A percentile compares a stretch with the other conserved stretches of the same genome.
Evolutionary conservation across 768 basidiomycete species (phyloP).

Genomic region (Trametes cinnabarina): DNA sequence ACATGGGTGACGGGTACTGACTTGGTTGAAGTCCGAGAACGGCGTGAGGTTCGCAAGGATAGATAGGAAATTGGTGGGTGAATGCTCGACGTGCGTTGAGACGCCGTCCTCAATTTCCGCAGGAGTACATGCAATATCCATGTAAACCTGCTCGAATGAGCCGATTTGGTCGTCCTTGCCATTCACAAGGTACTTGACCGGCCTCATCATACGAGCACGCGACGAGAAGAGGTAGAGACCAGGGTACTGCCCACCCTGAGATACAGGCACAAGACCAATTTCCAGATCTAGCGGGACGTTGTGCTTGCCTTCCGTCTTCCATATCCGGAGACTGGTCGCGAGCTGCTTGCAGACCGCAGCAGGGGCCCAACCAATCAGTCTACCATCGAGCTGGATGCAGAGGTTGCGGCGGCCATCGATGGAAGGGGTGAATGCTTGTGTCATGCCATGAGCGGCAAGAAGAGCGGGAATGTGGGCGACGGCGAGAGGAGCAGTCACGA

Average conservation of each 20-base stretch:
- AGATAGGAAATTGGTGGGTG: conserved; percentile 93
- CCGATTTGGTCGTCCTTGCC: conserved; percentile 88
- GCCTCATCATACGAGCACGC: conserved; percentile 93
- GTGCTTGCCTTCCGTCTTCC: conserved; percentile 88
- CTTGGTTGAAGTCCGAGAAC: conserved; percentile 99
- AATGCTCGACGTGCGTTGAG: conserved; percentile 90
- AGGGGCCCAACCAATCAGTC: conserved; percentile 90
- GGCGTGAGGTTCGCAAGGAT: conserved; percentile 97
- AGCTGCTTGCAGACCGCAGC: conserved; percentile 72
- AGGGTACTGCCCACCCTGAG: conserved; percentile 94
- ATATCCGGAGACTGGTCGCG: conserved; percentile 81
- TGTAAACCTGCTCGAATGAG: conserved; percentile 97
- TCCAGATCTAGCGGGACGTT: conserved; percentile 90
- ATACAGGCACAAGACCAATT: conserved; percentile 82
- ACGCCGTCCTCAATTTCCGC: conserved; percentile 73
- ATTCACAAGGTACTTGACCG: conserved; percentile 88
- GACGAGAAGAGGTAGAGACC: conserved; percentile 91
- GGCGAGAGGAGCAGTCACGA: conserved; percentile 74
- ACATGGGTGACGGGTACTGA: conserved; percentile 28
- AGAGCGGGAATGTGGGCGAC: conserved; percentile 79
- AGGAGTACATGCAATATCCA: conserved; percentile 93
- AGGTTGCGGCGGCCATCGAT: conserved; percentile 81
- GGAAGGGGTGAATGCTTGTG: conserved; percentile 75
- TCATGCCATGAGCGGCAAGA: conserved; percentile 90
- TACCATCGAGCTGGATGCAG: conserved; percentile 93